Base-by-base conservation (phyloP, 179 eudicot genomes). In the Nepenthes alata region DNA sequence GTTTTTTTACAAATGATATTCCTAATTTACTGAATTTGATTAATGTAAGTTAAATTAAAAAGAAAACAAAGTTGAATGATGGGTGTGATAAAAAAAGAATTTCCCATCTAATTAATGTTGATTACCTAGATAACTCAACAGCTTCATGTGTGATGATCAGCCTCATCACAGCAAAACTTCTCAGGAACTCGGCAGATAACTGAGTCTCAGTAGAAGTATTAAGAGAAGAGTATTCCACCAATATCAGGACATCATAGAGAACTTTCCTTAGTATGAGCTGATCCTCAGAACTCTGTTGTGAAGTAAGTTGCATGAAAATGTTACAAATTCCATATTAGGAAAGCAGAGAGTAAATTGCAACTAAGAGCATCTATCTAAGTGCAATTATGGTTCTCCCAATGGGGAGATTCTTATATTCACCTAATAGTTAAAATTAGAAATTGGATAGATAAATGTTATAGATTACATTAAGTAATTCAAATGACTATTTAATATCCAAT, bases 91-190 rank as follows among this genome's bases (percentile, higher is more conserved):
- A 13, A 61, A 47, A 39, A 15, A 16, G 25, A 25, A 25, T 25
- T 25, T 25, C 25, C 25, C 25, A 0, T 25, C 25, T 25, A 25
- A 25, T 25, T 25, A 53, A 47, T 14, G 35, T 13, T 45, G 13
- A 47, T 11, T 63, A 83, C 88, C 85, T 76, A 54, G 63, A 67
- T 34, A 55, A 70, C 70, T 74, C 83, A 34, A 64, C 64, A 11
- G 89, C 83, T 81, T 83, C 82, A 68, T 72, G 60, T 7, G 75
- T 63, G 58, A 77, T 78, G 53, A 78, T 38, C 53, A 83, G 66
- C 66, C 80, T 81, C 12, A 65, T 66, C 6, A 83, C 53, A 55
- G 68, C 65, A 54, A 77, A 59, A 52, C 53, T 60, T 61, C 61
- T 74, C 35, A 68, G 48, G n/a, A 55, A 72, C 49, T 71, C 77